Evolutionary conservation across 2,329 filamentous ascomycete genomes (phyloP), one percentile per base, ranked within the genome.

Genomic region (Exophiala spinifera): DNA sequence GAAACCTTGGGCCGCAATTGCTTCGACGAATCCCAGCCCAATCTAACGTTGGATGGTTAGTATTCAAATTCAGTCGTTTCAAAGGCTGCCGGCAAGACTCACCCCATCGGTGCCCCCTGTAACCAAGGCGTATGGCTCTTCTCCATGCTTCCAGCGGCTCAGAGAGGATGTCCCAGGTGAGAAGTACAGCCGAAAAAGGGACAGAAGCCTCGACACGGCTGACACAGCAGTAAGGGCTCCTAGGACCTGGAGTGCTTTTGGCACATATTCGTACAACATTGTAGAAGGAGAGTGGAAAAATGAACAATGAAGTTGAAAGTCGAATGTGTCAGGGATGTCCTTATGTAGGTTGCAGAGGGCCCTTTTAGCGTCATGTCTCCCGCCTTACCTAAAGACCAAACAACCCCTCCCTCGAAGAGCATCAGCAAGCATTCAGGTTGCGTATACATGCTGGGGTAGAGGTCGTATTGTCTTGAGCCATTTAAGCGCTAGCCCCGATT

Each of bases 11-110:
- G 83, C 78, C 21, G 92, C 91, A 54, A 97, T 86, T 71, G 96
- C 90, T 28, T 87, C 79, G 33, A 91, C 90, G 69, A 90, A 97
- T 75, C 97, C 92, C 74, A 96, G 96, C 70, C 94, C 94, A 60
- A 97, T 44, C 36, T 39, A 19, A 10, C 2, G 36, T 39, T 10
- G 28, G 28, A 10, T 10, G 8, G 28, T 31, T 10, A 31, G 28
- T 11, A 31, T 10, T 8, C 28, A 31, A 31, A 3, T 3, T 10
- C 28, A 10, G 28, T 31, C 28, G 28, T 10, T 10, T 39, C 36
- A 17, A 4, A 2, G 36, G n/a, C 3, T 39, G 14, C 14, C 14
- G 36, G 36, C 17, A 39, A 19, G n/a, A 39, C 36, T 39, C 17
- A 39, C 36, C 13, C 42, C 42, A 25, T 44, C 42, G 5, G 42